phyloP scores from a whole-genome alignment of 2,329 filamentous ascomycete genomes.

The Talaromyces sp. region DNA sequence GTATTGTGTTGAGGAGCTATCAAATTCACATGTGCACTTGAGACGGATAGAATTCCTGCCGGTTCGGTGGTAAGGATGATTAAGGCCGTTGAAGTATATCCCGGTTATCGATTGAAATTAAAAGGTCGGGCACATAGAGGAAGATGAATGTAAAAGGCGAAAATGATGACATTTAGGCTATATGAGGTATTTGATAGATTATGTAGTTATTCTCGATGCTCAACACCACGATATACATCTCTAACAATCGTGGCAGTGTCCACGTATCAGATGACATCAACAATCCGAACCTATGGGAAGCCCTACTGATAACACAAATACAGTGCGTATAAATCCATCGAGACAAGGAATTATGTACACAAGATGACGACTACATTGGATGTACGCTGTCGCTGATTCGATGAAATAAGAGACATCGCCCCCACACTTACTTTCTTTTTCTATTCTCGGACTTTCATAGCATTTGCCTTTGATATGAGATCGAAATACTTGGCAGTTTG shows the following conservation, averaged over 20 bases:
- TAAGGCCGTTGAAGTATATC: not conserved
- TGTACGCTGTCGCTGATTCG: not conserved
- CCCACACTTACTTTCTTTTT: not conserved
- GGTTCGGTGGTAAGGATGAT: not conserved
- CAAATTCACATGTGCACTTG: not conserved
- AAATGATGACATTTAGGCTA: not conserved
- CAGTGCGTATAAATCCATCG: not conserved
- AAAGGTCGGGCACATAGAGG: not conserved
- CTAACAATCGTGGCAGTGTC: constrained; percentile 7
- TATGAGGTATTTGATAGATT: not conserved
- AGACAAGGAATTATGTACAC: not conserved
- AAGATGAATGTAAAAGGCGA: not conserved
- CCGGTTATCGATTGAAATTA: no score
- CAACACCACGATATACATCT: not conserved
- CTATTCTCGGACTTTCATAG: not conserved
- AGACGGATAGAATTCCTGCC: not conserved
- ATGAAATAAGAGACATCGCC: not conserved
- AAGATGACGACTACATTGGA: not conserved
- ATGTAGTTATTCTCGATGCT: not conserved
- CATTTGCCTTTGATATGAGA: not conserved
- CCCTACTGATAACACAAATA: not conserved
- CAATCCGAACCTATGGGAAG: not conserved
- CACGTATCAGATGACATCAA: not conserved
- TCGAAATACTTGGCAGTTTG: not conserved
- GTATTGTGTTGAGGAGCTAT: not conserved